Percentiles rank a stretch among this genome's conserved stretches.
Conservation (phyloP, 2,329 filamentous ascomycete genomes). For the Rhytidhysteron rufulum region DNA sequence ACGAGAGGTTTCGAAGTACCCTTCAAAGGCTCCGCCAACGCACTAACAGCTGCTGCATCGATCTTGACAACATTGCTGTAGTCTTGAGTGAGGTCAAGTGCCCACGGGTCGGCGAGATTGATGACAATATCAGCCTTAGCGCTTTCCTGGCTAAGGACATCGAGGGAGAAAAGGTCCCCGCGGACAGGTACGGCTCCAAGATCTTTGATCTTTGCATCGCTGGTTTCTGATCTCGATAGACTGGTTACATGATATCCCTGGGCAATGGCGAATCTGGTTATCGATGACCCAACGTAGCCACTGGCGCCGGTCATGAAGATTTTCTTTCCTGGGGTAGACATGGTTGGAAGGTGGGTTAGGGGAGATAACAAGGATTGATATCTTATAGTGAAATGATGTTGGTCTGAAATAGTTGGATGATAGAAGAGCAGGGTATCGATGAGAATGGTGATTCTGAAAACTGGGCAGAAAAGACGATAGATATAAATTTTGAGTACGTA, state of each 20-base stretch:
- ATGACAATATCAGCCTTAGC: slow-evolving; percentile 43
- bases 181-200: slow-evolving; percentile 40
- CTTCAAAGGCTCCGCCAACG: slow-evolving; percentile 33
- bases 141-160: slow-evolving; percentile 37
- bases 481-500: too few species aligned
- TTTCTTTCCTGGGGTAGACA: too few species aligned
- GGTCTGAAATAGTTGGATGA: too few species aligned
- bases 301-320: slow-evolving; percentile 22
- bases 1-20: slow-evolving; percentile 37
- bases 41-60: slow-evolving; percentile 36
- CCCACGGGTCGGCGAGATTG: slow-evolving; percentile 32
- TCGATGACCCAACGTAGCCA: slow-evolving; percentile 16
- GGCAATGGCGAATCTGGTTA: slow-evolving; percentile 35
- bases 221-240: slow-evolving; percentile 37
- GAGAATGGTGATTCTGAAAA: too few species aligned
- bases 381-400: too few species aligned
- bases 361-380: too few species aligned
- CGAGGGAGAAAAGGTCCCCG: slow-evolving; percentile 38
- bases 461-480: too few species aligned
- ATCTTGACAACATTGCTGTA: slow-evolving; percentile 9
- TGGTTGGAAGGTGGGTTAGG: too few species aligned
- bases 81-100: slow-evolving; percentile 7
- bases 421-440: too few species aligned
- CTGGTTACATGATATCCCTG: slow-evolving; percentile 40
- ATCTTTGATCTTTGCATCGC: slow-evolving; percentile 33